Evolutionary conservation across 139 green algal genomes (phyloP), one percentile per base, ranked within the genome.

Genomic region (Chlamydomonas schloesseri): DNA sequence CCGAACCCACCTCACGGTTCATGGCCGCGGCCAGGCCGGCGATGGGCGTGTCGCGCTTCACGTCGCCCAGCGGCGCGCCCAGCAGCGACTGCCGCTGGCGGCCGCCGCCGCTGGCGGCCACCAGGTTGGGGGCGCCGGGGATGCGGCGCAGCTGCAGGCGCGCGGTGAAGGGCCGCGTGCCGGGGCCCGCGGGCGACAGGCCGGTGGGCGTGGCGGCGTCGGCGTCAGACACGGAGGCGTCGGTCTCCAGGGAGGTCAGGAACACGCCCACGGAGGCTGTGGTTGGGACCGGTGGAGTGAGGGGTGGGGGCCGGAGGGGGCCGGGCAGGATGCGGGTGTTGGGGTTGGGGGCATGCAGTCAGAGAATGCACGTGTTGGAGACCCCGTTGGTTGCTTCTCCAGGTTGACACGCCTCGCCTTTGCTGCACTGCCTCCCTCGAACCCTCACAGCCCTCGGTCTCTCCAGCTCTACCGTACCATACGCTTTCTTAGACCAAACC

Each of bases 131-230:
- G 3, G 76, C 76, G 26, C 76, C 76, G 20, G 62, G 14, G 28
- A 83, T 60, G 76, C 76, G 76, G 36, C 76, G 76, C 58, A 83
- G 62, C 60, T 62, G 37, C 37, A 83, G 26, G 60, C 60, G 60
- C 26, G 76, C 76, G 34, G 76, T 73, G 76, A 73, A 83, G 24
- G 64, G 29, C 42, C 42, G 42, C 42, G 42, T 50, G 42, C 42
- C 42, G 42, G 42, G 42, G 13, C 34, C n/a, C 8, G 60, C 55
- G 20, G 20, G 55, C 55, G 21, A 24, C 6, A 28, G 20, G 55
- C 55, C 55, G 55, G 2, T 17, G 10, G 55, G 55, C 55, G 20
- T 24, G 20, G 55, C 20, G 55, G 21, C 55, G 55, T 23, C 23
- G 60, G 21, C 58, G 31, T 50, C 36, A 13, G 31, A 29, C 36